Evolutionary conservation across 2,329 filamentous ascomycete genomes (phyloP), one percentile per base, ranked within the genome.

Genomic region (Macrophomina tecta): DNA sequence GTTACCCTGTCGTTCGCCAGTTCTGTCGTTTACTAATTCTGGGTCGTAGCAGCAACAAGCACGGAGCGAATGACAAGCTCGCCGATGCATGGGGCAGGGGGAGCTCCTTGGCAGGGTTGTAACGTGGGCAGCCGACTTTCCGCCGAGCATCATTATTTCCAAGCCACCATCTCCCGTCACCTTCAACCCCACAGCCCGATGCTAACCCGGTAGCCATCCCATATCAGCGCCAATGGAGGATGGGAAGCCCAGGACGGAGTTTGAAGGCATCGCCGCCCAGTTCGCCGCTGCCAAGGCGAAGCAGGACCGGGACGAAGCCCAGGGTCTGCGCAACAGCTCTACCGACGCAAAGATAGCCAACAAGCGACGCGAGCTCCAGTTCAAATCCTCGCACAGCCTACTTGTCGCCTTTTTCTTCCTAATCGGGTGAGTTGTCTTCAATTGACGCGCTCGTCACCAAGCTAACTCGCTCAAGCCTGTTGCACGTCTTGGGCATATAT

Each of bases 401-500:
- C 72, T 86, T 12, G 81, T 89, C 40, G 86, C 83, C 45, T 92
- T 94, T 77, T 92, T 92, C 83, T 76, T 83, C 46, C 89, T 89
- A 83, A 81, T 94, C 75, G 80, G 92, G 76, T 87, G 81, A 61
- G 72, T 60, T 51, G 11, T 23, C 42, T n/a, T 36, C 5, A 11
- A 18, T n/a, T 23, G 9, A 12, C 49, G 9, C 34, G 7, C 18
- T 51, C 56, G 18, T 14, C 3, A 32, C 55, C 5, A 36, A 12
- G 30, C 63, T 65, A 18, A 65, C 52, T n/a, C 32, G 8, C 49
- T 23, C 5, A 72, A 90, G 88, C 69, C 74, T 86, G 70, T 85
- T 97, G 48, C 95, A 99, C 77, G 83, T 87, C 53, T 82, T 91
- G 42, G 94, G 93, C 68, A 90, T 98, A 73, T 92, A 91, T 76